phyloP scores from a whole-genome alignment of 2,329 filamentous ascomycete genomes.

The Gaeumannomyces tritici region DNA sequence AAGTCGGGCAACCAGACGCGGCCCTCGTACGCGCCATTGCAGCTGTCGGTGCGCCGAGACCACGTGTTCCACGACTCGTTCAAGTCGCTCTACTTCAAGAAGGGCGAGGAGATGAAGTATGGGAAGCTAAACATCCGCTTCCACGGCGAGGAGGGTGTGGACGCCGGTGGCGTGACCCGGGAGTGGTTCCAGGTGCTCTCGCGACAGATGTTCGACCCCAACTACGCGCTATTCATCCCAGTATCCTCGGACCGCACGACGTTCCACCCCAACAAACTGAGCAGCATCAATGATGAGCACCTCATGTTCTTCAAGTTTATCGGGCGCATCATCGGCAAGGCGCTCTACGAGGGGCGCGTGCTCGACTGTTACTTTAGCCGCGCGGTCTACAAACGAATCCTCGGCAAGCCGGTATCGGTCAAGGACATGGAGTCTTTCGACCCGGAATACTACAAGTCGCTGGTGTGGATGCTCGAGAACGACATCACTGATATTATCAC shows the following conservation, averaged over 20 bases:
- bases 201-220: conserved; percentile 97
- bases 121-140: conserved; percentile 97
- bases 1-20: conserved; percentile 57
- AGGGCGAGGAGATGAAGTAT: conserved; percentile 94
- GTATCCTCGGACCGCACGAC: conserved; percentile 96
- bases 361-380: conserved; percentile 98
- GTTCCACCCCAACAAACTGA: conserved; percentile 95
- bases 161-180: conserved; percentile 91
- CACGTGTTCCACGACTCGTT: conserved; percentile 98
- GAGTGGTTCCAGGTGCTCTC: conserved; percentile 99
- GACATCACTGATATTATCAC: conserved; percentile 97
- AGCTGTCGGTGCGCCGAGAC: conserved; percentile 83
- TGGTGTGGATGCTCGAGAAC: conserved; percentile 97
- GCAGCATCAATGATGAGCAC: conserved; percentile 90
- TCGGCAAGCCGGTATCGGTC: conserved; percentile 89
- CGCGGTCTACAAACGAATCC: conserved; percentile 95
- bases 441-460: conserved; percentile 96
- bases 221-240: conserved; percentile 92
- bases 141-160: conserved; percentile 93
- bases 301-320: conserved; percentile 99
- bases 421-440: conserved; percentile 99
- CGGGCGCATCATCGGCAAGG: conserved; percentile 95
- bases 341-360: conserved; percentile 88
- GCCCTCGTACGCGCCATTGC: conserved; percentile 61
- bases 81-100: conserved; percentile 96